These are phyloP conservation scores for Xylaria curta DNA, from an alignment of 495 filamentous ascomycete species.

Conservation along the genomic window DNA sequence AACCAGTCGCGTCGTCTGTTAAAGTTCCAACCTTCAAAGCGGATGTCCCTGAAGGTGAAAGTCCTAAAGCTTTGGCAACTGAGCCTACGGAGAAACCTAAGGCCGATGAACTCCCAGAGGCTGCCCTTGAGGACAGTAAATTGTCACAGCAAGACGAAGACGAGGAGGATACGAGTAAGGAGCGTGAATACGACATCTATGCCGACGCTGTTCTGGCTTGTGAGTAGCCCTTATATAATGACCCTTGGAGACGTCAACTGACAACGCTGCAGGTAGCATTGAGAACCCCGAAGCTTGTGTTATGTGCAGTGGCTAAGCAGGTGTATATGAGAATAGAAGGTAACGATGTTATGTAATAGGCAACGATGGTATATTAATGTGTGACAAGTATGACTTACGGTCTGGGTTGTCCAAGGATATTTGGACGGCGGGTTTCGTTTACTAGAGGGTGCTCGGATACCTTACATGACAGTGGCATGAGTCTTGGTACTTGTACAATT, in stretches of 20 bases:
- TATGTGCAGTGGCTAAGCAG: slow-evolving; percentile 81
- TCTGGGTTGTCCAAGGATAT: slow-evolving; percentile 20
- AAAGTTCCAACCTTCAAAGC: slow-evolving; percentile 67
- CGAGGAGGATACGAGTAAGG: slow-evolving; percentile 66
- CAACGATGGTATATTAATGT: slow-evolving; percentile 25
- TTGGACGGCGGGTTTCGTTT: not conserved
- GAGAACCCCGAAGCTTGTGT: slow-evolving; percentile 88
- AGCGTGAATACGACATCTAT: slow-evolving; percentile 88
- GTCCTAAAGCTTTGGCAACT: slow-evolving; percentile 74
- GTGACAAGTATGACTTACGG: slow-evolving; percentile 9
- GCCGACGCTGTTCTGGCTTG: slow-evolving; percentile 88
- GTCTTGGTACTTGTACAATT: slow-evolving; percentile 5
- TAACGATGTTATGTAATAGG: slow-evolving; percentile 35
- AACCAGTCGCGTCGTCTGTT: slow-evolving; percentile 50
- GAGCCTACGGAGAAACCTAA: slow-evolving; percentile 66
- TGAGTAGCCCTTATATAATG: slow-evolving; percentile 53
- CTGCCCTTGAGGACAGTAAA: slow-evolving; percentile 57
- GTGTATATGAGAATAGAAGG: slow-evolving; percentile 23
- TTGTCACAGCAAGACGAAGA: slow-evolving; percentile 56
- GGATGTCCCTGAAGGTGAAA: slow-evolving; percentile 72
- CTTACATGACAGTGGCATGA: not conserved
- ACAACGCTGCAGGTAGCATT: slow-evolving; percentile 67
- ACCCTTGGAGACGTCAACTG: slow-evolving; percentile 27
- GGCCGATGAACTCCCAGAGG: slow-evolving; percentile 64
- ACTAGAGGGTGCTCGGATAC: not conserved